Base-by-base conservation (phyloP, 2,329 filamentous ascomycete genomes). In the Blumeriella jaapii region DNA sequence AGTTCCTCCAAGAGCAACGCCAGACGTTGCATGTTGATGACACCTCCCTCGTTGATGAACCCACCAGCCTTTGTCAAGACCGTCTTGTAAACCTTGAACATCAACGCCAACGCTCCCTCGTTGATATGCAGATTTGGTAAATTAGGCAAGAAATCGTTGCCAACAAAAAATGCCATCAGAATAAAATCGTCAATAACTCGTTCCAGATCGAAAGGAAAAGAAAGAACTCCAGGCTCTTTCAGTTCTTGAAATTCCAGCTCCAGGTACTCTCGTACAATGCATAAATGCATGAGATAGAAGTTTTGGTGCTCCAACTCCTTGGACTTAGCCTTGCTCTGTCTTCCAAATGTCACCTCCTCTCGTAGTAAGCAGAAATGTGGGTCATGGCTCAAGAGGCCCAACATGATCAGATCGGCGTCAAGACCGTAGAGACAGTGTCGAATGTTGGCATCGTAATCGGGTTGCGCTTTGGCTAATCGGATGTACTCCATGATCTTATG, bases 401-500 rank as follows among this genome's bases (percentile, higher is more conserved):
- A 64, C 93, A 98, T 98, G 65, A 98, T 98, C 46, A 98, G 65
- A 65, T 98, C 91, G 28, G 91, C 91, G 62, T 98, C 91, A 31
- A 98, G 71, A 15, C 93, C 93, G 61, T 98, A 98, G 44, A 98
- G 69, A 61, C 93, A 98, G 61, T 98, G 91, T 39, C 91, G 83
- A 43, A 94, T 75, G 54, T 98, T 96, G 31, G 84, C 73, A 58
- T 94, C 79, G 60, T 98, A 98, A 45, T 79, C 75, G 2, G 83
- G 83, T 60, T 98, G 91, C 31, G 89, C 86, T 67, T 96, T 96
- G 44, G 91, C 84, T 60, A 93, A 84, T 50, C 91, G 82, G 59
- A 98, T 98, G 61, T 98, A 98, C 61, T 98, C 93, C 91, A 98
- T 98, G 61, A 98, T 94, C 65, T 98, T 98, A 67, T 98, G 91